Evolutionary conservation across 2,329 filamentous ascomycete species (phyloP), one percentile per base, ranked within the genome.

Genomic region (Arthrobotrys conoides): DNA sequence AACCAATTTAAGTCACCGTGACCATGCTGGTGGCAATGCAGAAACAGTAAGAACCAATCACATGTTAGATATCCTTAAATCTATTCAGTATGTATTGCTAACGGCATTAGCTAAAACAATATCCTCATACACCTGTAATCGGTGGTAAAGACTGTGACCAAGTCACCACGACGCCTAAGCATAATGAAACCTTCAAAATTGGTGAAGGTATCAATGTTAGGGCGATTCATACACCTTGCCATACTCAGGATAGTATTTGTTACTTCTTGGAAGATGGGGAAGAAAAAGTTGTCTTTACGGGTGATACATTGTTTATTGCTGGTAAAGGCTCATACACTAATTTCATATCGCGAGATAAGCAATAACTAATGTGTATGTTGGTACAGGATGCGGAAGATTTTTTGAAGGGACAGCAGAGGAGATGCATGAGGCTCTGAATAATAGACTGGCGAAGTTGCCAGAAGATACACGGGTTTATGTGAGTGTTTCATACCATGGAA

Each of bases 171-270:
- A 96, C 92, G 0, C 95, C 95, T 0, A 85, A 86, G 1, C 89
- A 98, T 84, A 90, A 91, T 46, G 90, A 93, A 81, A 89, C 87
- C 2, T 97, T 97, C 87, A 91, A 89, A 80, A 90, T 99, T 80
- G 96, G 96, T 71, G 87, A 89, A 48, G 88, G 88, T 81, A 96
- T 99, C 84, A 88, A 89, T 14, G 91, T 97, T 72, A 95, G 89
- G 83, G 92, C 93, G 24, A 87, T 98, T n/a, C 92, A 98, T 85
- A 99, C 96, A 12, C 96, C 96, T 0, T 99, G 96, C 85, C 96
- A 99, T 84, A 99, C 96, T 0, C 94, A 97, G 86, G 96, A 99
- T 86, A 97, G 94, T 84, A 97, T 99, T 84, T 99, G 96, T 87
- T 79, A 91, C 87, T 93, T 91, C 82, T 90, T 96, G 87, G 90